Base-by-base conservation (phyloP, 2,329 filamentous ascomycete species). In the Ophiosphaerella korrae region DNA sequence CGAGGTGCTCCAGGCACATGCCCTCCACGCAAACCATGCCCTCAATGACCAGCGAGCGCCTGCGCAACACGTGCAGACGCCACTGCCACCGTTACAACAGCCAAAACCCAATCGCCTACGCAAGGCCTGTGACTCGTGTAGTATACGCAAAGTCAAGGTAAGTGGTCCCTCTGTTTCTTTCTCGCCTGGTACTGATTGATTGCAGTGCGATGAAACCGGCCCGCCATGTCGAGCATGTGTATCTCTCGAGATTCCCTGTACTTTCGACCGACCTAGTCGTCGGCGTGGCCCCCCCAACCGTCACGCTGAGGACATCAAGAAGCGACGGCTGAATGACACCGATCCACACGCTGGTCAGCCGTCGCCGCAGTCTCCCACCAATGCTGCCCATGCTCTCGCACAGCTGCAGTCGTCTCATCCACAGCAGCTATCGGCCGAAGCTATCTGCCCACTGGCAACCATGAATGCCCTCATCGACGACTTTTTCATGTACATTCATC, bases 401-500 rank as follows among this genome's bases (percentile, higher is more conserved):
- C 75, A 79, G 41, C 75, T 82, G 35, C 74, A 78, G 29, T 75
- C 76, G 13, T 75, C 76, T 52, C 73, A 76, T 5, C 74, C 79
- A 14, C 65, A 66, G 16, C 73, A 76, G 36, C 70, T 82, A 8
- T 83, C 82, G 3, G 81, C 86, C 41, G 89, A 92, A 66, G 78
- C 83, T 2, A 91, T 92, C 54, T 88, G 87, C 35, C 86, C 88
- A 0, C 79, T 87, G 71, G 82, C 84, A 7, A 84, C 87, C 9
- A 76, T 92, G 45, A 82, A 88, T 62, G 80, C 87, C 2, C 78
- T 92, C 13, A 83, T 92, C 50, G 87, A 92, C 69, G 89, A 92
- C 75, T 92, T 90, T 79, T 92, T 92, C 74, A 90, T 87, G 14
- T 91, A 91, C 68, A 87, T 92, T 45, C 88, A 92, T 62, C 89